These are phyloP conservation scores for Puccinia coronata DNA, from an alignment of 1,284 basidiomycete species.

Conservation along the genomic window DNA sequence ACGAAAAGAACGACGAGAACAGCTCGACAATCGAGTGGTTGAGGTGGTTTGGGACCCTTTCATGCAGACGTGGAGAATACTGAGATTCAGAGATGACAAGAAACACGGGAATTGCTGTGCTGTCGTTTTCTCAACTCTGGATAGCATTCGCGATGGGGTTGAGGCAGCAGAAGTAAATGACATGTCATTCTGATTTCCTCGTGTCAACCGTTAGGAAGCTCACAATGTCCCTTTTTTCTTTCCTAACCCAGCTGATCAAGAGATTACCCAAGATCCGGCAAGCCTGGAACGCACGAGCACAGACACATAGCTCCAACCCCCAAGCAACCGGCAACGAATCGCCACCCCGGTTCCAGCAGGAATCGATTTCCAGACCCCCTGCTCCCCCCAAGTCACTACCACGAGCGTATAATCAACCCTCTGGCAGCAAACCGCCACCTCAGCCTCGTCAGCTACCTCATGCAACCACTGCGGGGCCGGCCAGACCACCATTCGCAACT, in stretches of 20 bases:
- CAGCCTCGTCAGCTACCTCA: too few species aligned
- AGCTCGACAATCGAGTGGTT: constrained; percentile 88
- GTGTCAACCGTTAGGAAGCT: not conserved
- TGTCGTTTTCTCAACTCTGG: constrained; percentile 79
- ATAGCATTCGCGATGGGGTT: constrained; percentile 85
- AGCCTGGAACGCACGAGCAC: constrained; percentile 44
- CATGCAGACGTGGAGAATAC: constrained; percentile 74
- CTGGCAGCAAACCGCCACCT: too few species aligned
- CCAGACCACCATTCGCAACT: too few species aligned
- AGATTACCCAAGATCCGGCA: constrained; percentile 23
- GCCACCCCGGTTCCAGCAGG: constrained; percentile 4
- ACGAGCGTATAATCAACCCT: too few species aligned
- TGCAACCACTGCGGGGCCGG: too few species aligned
- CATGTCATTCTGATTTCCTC: not conserved
- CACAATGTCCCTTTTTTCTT: not conserved
- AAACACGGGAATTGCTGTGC: constrained; percentile 78
- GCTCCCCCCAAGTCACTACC: too few species aligned
- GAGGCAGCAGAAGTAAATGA: constrained; percentile 62
- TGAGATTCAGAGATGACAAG: constrained; percentile 91
- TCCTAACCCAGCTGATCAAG: constrained; percentile 37
- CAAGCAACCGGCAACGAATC: constrained; percentile 16
- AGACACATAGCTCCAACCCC: constrained; percentile 10
- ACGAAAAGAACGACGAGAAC: constrained; percentile 79
- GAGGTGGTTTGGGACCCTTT: constrained; percentile 85
- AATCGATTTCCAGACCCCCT: not conserved